A percentile compares a stretch with the other conserved stretches of the same genome.
Conservation (phyloP, 768 basidiomycete genomes). For the Pleurotus pulmonarius region DNA sequence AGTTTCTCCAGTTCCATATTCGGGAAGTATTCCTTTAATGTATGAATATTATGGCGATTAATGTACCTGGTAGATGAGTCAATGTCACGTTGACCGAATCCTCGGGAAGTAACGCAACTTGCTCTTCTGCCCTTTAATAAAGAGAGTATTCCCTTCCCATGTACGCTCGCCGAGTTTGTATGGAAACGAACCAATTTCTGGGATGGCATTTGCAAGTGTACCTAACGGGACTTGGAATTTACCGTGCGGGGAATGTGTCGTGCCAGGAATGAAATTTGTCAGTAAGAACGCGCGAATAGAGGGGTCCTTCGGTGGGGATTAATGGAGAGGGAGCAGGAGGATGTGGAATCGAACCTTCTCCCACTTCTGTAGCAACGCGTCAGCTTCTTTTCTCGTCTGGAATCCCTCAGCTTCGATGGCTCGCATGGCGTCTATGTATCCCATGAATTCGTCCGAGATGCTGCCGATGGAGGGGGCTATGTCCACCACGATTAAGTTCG, state of each 20-base stretch:
- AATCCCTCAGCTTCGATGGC: constrained; percentile 59
- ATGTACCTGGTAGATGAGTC: constrained; percentile 51
- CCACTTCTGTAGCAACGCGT: constrained; percentile 53
- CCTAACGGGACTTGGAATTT: constrained; percentile 74
- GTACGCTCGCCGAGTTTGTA: constrained; percentile 51
- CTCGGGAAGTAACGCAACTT: constrained; percentile 36
- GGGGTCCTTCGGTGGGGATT: constrained; percentile 49
- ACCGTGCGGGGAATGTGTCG: constrained; percentile 26
- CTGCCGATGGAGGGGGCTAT: constrained; percentile 67
- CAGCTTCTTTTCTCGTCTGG: constrained; percentile 64
- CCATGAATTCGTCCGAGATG: constrained; percentile 59
- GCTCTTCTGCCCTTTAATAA: constrained; percentile 79
- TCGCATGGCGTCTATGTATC: constrained; percentile 71
- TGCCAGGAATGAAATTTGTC: constrained; percentile 64
- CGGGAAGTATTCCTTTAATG: constrained; percentile 72
- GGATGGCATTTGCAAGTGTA: constrained; percentile 57
- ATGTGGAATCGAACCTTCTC: constrained; percentile 50
- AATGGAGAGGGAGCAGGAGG: background rate
- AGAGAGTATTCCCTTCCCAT: constrained; percentile 61
- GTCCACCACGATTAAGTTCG: constrained; percentile 71
- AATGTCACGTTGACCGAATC: background rate
- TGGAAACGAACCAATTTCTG: constrained; percentile 76
- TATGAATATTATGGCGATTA: constrained; percentile 63
- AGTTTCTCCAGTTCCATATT: constrained; percentile 55
- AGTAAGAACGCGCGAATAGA: constrained; percentile 78